Conservation (phyloP, 2,329 filamentous ascomycete species). For the Fusarium sp. region DNA sequence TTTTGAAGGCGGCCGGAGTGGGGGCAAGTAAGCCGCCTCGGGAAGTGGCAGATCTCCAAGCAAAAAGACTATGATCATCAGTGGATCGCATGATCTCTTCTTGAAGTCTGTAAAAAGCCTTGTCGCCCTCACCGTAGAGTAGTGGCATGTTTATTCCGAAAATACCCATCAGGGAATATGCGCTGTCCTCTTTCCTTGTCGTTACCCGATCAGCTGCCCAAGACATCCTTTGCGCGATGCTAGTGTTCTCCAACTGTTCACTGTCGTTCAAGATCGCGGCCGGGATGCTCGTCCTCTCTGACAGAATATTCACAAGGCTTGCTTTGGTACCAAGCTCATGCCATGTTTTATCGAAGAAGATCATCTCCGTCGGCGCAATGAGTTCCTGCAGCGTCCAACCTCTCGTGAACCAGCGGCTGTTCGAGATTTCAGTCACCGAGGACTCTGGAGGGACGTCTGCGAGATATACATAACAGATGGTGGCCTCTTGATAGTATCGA, state of each 20-base stretch:
- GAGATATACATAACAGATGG: conserved; percentile 25
- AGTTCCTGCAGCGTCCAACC: conserved; percentile 26
- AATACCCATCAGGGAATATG: conserved; percentile 11
- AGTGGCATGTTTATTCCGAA: conserved; percentile 13
- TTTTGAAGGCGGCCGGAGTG: neutral
- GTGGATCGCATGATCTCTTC: conserved; percentile 14
- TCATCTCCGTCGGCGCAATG: neutral
- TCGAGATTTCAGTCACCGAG: rapidly evolving
- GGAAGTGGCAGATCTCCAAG: neutral
- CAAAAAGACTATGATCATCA: conserved; percentile 8
- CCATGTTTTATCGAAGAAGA: conserved; percentile 14
- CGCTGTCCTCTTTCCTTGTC: conserved; percentile 2
- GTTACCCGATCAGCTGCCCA: conserved; percentile 9
- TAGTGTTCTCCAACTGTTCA: neutral
- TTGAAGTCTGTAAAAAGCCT: conserved; percentile 9
- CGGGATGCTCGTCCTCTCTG: neutral
- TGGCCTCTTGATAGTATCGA: conserved; percentile 27
- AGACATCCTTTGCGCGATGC: conserved; percentile 16
- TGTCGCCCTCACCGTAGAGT: neutral
- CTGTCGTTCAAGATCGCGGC: neutral
- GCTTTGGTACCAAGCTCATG: neutral
- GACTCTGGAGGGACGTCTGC: neutral
- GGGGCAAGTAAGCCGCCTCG: neutral
- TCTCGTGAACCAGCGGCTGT: conserved; percentile 20
- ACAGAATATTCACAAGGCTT: neutral